phyloP scores from a whole-genome alignment of 345 rosid genomes.

The Jatropha curcas region DNA sequence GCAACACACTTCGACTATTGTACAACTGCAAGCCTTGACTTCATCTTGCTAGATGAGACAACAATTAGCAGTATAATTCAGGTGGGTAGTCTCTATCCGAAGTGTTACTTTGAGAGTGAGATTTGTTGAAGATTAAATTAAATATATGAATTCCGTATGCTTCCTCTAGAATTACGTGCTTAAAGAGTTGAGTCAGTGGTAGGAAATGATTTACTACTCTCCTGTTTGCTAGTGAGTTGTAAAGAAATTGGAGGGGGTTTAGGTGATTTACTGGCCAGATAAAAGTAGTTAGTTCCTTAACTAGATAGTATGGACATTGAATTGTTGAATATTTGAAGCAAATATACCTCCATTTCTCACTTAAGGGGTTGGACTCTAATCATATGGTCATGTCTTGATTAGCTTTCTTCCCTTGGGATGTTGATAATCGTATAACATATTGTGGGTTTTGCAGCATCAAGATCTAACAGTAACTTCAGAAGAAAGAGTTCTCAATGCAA shows the following conservation, averaged over 20 bases:
- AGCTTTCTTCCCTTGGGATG: conserved; percentile 1
- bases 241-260: not conserved
- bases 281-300: not conserved
- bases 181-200: not conserved
- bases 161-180: not conserved
- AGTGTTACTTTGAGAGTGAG: conserved; percentile 1
- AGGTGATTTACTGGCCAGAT: not conserved
- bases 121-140: conserved; percentile 8
- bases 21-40: conserved; percentile 78
- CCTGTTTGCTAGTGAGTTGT: not conserved
- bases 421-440: conserved; percentile 18
- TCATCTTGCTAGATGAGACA: conserved; percentile 68
- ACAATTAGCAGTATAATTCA: conserved; percentile 70
- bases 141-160: not conserved
- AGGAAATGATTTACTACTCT: not conserved
- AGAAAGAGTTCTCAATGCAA: conserved; percentile 85
- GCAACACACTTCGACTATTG: conserved; percentile 92
- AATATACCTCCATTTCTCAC: not conserved
- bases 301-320: not conserved
- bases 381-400: not conserved
- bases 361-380: not conserved
- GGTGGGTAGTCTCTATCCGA: conserved; percentile 49
- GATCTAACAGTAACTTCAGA: conserved; percentile 93
- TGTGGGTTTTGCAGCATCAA: conserved; percentile 68
- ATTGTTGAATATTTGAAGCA: not conserved